Conservation (phyloP, 768 basidiomycete genomes). For the Tulasnella sp. region DNA sequence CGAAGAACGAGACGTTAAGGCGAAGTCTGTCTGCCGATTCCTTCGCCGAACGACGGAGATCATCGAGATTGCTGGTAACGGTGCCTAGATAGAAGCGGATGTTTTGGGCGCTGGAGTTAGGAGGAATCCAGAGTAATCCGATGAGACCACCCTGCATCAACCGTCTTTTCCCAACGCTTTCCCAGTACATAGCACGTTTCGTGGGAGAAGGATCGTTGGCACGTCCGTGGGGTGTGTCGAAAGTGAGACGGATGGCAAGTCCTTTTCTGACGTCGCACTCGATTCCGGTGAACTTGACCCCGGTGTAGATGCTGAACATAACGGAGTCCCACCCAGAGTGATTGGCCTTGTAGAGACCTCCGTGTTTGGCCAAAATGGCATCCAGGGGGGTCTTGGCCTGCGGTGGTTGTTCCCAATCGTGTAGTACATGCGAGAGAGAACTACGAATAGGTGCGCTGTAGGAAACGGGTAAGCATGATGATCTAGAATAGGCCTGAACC, state of each 20-base stretch:
- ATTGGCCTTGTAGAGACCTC: slow-evolving; percentile 19
- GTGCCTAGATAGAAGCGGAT: slow-evolving; percentile 41
- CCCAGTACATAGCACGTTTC: slow-evolving; percentile 46
- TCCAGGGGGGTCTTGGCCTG: slow-evolving; percentile 7
- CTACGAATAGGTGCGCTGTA: slow-evolving; percentile 41
- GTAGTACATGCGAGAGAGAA: slow-evolving; percentile 37
- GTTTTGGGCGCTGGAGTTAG: background rate
- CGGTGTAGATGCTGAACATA: slow-evolving; percentile 20
- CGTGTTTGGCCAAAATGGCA: slow-evolving; percentile 13
- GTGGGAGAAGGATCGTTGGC: slow-evolving; percentile 33
- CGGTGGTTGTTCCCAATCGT: slow-evolving; percentile 29
- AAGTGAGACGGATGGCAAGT: slow-evolving; percentile 34
- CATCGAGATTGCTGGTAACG: slow-evolving; percentile 32
- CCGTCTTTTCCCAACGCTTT: slow-evolving; percentile 44
- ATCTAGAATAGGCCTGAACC: background rate
- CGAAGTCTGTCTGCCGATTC: slow-evolving; percentile 26
- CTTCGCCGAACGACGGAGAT: slow-evolving; percentile 37
- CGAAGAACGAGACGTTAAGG: slow-evolving; percentile 51
- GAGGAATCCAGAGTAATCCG: slow-evolving; percentile 41
- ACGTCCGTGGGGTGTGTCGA: slow-evolving; percentile 45
- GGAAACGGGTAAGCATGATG: background rate
- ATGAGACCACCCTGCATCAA: slow-evolving; percentile 53
- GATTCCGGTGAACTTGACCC: slow-evolving; percentile 11
- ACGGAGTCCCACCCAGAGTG: slow-evolving; percentile 7
- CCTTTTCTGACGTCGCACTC: slow-evolving; percentile 28